Evolutionary conservation across 2,329 filamentous ascomycete genomes (phyloP).

Genomic region (Colletotrichum tropicicola): DNA sequence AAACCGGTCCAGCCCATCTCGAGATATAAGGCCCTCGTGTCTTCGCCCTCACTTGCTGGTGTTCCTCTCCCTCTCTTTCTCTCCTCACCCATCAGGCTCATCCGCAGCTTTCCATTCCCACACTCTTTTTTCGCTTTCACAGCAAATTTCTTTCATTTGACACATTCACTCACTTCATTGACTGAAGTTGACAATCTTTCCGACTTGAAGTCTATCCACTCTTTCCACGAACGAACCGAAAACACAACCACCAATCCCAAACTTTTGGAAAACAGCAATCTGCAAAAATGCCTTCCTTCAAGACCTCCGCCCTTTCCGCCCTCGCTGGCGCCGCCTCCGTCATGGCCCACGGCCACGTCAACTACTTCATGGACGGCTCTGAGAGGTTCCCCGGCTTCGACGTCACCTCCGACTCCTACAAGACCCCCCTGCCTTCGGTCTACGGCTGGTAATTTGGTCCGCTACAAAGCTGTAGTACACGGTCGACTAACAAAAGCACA

Average conservation of each 20-base stretch:
- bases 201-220: constrained; percentile 27
- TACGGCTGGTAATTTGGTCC: constrained; percentile 25
- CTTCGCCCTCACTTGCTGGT: background rate
- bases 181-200: constrained; percentile 28
- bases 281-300: constrained; percentile 35
- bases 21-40: constrained; percentile 27
- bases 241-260: background rate
- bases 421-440: constrained; percentile 37
- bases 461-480: no score
- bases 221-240: constrained; percentile 1
- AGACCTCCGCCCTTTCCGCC: constrained; percentile 31
- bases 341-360: constrained; percentile 42
- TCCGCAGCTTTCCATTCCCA: constrained; percentile 28
- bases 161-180: constrained; percentile 29
- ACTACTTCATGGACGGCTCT: constrained; percentile 37
- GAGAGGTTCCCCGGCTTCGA: constrained; percentile 40
- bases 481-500: background rate
- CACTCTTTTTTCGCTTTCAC: constrained; percentile 27
- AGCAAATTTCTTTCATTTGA: constrained; percentile 29
- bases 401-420: constrained; percentile 36
- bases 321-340: constrained; percentile 35
- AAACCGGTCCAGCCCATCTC: constrained; percentile 2
- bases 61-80: no score
- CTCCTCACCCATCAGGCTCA: constrained; percentile 24
- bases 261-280: constrained; percentile 16